These are phyloP conservation scores for Tolypocladium tropicale DNA, from an alignment of 2,329 filamentous ascomycete species.

Conservation along the genomic window DNA sequence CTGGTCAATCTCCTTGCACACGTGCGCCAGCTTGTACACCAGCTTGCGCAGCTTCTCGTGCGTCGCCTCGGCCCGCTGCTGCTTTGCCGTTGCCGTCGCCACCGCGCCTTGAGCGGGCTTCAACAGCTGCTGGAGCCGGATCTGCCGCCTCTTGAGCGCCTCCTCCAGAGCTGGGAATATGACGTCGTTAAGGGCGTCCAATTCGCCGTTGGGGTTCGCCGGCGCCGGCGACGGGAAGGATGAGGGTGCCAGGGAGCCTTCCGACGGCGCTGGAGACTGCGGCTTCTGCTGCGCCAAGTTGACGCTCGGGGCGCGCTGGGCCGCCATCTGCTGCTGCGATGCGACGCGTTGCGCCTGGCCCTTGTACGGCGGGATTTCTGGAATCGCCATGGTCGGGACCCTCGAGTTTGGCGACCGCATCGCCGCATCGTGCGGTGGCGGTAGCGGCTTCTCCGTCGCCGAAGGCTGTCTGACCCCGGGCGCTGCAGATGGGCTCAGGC, in stretches of 20 bases:
- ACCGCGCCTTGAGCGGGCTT: conserved; percentile 26
- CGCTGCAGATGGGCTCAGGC: conserved; percentile 3
- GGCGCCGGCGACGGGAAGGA: conserved; percentile 49
- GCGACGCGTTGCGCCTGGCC: conserved; percentile 21
- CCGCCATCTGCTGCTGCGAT: conserved; percentile 15
- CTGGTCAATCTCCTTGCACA: conserved; percentile 84
- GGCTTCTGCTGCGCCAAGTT: conserved; percentile 13
- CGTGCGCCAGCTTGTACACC: conserved; percentile 70
- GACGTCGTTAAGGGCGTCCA: conserved; percentile 82
- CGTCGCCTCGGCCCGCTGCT: conserved; percentile 58
- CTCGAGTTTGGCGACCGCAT: conserved; percentile 28
- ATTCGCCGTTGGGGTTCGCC: conserved; percentile 52
- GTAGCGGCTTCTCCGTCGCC: conserved; percentile 13
- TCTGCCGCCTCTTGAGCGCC: conserved; percentile 70
- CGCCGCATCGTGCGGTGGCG: conserved; percentile 22
- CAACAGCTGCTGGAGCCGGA: conserved; percentile 44
- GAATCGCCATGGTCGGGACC: conserved; percentile 30
- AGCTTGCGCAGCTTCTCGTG: conserved; percentile 77
- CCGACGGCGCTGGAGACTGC: conserved; percentile 19
- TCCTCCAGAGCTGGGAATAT: conserved; percentile 89
- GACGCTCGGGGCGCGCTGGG: conserved; percentile 11
- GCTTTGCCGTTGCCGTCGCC: conserved; percentile 42
- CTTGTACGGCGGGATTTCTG: conserved; percentile 46
- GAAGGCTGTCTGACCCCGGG: conserved; percentile 6
- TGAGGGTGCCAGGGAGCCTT: conserved; percentile 25